These are phyloP conservation scores for Metschnikowia kofuensis DNA, from an alignment of 805 yeast species.

Conservation along the genomic window DNA sequence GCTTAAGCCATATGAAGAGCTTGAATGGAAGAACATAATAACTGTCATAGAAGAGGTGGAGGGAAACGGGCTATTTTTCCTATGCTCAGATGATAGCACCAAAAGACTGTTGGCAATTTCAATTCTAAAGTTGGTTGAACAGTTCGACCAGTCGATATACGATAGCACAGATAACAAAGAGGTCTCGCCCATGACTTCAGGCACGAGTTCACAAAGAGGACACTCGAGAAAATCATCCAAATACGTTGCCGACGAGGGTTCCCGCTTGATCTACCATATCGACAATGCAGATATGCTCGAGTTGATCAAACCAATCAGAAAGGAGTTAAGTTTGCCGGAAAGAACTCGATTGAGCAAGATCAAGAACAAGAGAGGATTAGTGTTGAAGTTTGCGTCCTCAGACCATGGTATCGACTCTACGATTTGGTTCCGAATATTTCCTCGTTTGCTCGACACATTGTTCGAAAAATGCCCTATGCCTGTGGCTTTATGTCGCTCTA, in stretches of 20 bases:
- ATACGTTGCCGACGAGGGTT: constrained; percentile 76
- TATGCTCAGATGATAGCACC: constrained; percentile 81
- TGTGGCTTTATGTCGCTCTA: constrained; percentile 87
- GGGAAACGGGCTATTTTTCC: constrained; percentile 89
- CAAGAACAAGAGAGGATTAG: constrained; percentile 58
- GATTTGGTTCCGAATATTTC: constrained; percentile 89
- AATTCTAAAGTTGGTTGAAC: constrained; percentile 74
- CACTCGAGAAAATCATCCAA: constrained; percentile 64
- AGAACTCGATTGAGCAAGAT: constrained; percentile 65
- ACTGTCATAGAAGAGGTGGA: constrained; percentile 92
- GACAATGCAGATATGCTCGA: constrained; percentile 68
- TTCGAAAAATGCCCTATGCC: constrained; percentile 87
- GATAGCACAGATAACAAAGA: constrained; percentile 38
- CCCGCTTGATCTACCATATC: constrained; percentile 71
- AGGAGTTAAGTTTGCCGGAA: constrained; percentile 71
- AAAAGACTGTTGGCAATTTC: constrained; percentile 74
- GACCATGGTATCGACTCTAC: constrained; percentile 95
- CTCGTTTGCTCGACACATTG: constrained; percentile 65
- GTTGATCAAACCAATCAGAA: constrained; percentile 51
- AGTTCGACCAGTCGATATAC: constrained; percentile 79
- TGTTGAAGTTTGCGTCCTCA: constrained; percentile 81
- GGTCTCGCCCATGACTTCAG: constrained; percentile 19
- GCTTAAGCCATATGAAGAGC: constrained; percentile 48
- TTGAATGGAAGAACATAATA: constrained; percentile 74
- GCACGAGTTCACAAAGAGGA: constrained; percentile 15